Evolutionary conservation across 2,329 filamentous ascomycete species (phyloP), one percentile per base, ranked within the genome.

Genomic region (Aspergillus amoenus): DNA sequence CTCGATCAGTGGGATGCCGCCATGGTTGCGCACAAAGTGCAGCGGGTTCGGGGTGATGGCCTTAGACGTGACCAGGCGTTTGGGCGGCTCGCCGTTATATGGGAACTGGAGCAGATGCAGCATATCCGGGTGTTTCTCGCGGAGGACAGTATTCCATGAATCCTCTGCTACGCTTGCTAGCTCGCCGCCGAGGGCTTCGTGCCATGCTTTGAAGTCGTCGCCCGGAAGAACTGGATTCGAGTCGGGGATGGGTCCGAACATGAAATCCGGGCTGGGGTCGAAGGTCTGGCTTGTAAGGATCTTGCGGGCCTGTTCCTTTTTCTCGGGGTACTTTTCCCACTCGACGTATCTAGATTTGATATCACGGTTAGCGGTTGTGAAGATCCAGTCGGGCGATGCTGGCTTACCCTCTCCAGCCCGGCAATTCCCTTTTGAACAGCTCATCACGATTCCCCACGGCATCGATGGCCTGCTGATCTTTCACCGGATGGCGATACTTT

Each of bases 11-110:
- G 88, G 88, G 17, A 91, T 84, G 0, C 88, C 87, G 9, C 88
- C 87, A 60, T 91, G 88, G 58, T 91, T 91, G 7, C 88, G 79
- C 0, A 91, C 84, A 61, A 89, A 91, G 62, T 86, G 83, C n/a
- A 82, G 74, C 4, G 75, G 63, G 59, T 89, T 91, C 0, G 80
- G 76, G 0, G 88, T 91, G 40, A 90, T 79, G 13, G 34, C 34
- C 13, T 37, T 37, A 5, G 34, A 37, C 1, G 34, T 37, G 13
- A 37, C 34, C 5, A 37, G 34, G 12, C 34, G 34, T 37, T 37
- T 37, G 0, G 34, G 34, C 1, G 34, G 34, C 15, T 37, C 34
- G 15, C 34, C 34, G 5, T 37, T 37, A 7, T 37, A 37, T 4
- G 34, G 34, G 1, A 37, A 37, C 5, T 37, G 13, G 12, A 37